Evolutionary conservation across 352 stramenopile genomes (phyloP), one percentile per base, ranked within the genome.

Genomic region (Discostella stelligera): DNA sequence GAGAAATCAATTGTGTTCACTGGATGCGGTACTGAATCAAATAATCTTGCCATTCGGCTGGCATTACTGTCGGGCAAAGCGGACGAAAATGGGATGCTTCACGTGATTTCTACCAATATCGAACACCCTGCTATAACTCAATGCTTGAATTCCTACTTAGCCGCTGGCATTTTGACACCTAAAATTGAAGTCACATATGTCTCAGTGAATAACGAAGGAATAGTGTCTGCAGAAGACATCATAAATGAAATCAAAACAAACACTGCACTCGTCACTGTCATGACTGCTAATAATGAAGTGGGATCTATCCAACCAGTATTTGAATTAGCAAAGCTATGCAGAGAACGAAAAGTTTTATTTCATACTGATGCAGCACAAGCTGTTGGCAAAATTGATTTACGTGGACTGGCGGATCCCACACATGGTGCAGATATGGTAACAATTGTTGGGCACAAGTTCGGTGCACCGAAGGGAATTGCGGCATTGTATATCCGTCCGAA

Each of bases 201-300:
- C 23, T 79, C 80, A 23, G 93, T 96, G 6, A 79, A 95, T 68
- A 41, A 55, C 1, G 74, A 94, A 32, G 93, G 93, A 39, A 55
- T 91, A 58, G 91, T 96, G 18, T 78, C 74, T 21, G 49, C 80
- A 20, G 52, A 85, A 50, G 93, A 96, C 73, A 89, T 98, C 7
- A 79, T 96, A 0, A 77, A 82, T 9, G 94, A 95, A 0, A 85
- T 99, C 41, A 90, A 75, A 41, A 56, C 69, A 11, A 79, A 96
- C 69, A 98, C 96, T 13, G 94, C 94, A 20, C 82, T 99, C 13
- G 93, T 99, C 25, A 98, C 96, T 0, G 75, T 99, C 55, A 99
- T 99, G 96, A 91, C 97, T 18, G 96, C 96, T n/a, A 98, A 99
- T 80, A 99, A 99, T 80, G 97, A 99, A 89, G 94, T 98, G 30